These are phyloP conservation scores for Amanita muscaria DNA, from an alignment of 768 basidiomycete species.

Conservation along the genomic window DNA sequence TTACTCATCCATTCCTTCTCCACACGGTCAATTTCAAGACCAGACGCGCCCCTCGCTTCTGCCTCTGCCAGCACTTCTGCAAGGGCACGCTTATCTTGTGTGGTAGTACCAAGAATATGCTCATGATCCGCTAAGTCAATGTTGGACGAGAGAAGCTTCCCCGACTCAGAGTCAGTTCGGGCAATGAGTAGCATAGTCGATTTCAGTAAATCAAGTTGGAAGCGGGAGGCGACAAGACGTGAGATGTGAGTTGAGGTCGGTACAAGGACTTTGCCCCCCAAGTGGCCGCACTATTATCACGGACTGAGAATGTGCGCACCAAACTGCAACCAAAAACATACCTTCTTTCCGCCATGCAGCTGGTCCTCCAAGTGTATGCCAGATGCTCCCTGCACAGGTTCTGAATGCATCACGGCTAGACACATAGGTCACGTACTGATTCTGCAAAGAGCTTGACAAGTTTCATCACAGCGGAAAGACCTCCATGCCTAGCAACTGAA, in stretches of 20 bases:
- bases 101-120: slow-evolving; percentile 58
- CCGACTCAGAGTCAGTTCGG: slow-evolving; percentile 87
- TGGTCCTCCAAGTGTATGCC: slow-evolving; percentile 93
- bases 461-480: slow-evolving; percentile 91
- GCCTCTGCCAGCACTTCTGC: slow-evolving; percentile 66
- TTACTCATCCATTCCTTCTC: slow-evolving; percentile 68
- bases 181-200: slow-evolving; percentile 86
- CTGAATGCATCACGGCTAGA: not conserved
- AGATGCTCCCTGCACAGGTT: slow-evolving; percentile 57
- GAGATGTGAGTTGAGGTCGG: slow-evolving; percentile 83
- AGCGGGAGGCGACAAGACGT: slow-evolving; percentile 75
- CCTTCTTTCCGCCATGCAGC: slow-evolving; percentile 90
- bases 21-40: slow-evolving; percentile 60
- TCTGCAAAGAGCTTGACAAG: slow-evolving; percentile 92
- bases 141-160: slow-evolving; percentile 74
- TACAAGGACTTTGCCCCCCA: slow-evolving; percentile 88
- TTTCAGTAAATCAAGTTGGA: slow-evolving; percentile 86
- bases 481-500: slow-evolving; percentile 61
- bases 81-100: slow-evolving; percentile 39
- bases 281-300: slow-evolving; percentile 61
- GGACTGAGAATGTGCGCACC: not conserved
- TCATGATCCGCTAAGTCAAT: slow-evolving; percentile 80
- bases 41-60: slow-evolving; percentile 51
- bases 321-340: slow-evolving; percentile 15
- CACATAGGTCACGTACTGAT: slow-evolving; percentile 37